phyloP scores from a whole-genome alignment of 2,329 filamentous ascomycete species.

The Colletotrichum gloeosporioides region DNA sequence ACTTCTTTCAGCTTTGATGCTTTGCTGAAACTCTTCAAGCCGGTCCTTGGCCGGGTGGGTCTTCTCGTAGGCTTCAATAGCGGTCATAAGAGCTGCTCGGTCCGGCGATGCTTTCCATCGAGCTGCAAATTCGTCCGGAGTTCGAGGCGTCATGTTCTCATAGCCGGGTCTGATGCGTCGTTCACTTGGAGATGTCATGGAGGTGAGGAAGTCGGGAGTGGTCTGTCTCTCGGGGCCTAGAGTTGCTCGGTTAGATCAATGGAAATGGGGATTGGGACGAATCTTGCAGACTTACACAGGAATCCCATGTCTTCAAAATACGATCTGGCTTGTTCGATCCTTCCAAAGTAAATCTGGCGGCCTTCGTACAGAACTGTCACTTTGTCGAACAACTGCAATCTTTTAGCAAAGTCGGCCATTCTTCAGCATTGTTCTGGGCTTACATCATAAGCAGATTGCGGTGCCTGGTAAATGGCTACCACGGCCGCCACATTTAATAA shows the following conservation, averaged over 20 bases:
- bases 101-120: slow-evolving; percentile 15
- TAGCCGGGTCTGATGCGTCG: slow-evolving; percentile 63
- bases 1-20: slow-evolving; percentile 41
- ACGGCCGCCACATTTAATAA: slow-evolving; percentile 18
- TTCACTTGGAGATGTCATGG: slow-evolving; percentile 69
- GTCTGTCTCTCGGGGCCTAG: slow-evolving; percentile 52
- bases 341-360: slow-evolving; percentile 71
- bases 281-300: slow-evolving; percentile 45
- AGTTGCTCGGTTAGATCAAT: not conserved
- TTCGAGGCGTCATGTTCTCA: slow-evolving; percentile 58
- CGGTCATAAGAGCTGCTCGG: not conserved
- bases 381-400: slow-evolving; percentile 58
- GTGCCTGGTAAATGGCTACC: slow-evolving; percentile 26
- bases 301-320: slow-evolving; percentile 63
- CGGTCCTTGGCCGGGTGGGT: slow-evolving; percentile 5
- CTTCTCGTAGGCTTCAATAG: not conserved
- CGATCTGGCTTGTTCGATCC: slow-evolving; percentile 57
- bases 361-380: slow-evolving; percentile 70
- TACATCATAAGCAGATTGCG: slow-evolving; percentile 25
- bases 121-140: slow-evolving; percentile 56
- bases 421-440: not conserved
- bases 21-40: slow-evolving; percentile 16
- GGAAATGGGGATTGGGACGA: accelerated
- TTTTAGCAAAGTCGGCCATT: too few species aligned
- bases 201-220: slow-evolving; percentile 75